Base-by-base conservation (phyloP, 805 yeast genomes). In the Metschnikowia gelsemii region DNA sequence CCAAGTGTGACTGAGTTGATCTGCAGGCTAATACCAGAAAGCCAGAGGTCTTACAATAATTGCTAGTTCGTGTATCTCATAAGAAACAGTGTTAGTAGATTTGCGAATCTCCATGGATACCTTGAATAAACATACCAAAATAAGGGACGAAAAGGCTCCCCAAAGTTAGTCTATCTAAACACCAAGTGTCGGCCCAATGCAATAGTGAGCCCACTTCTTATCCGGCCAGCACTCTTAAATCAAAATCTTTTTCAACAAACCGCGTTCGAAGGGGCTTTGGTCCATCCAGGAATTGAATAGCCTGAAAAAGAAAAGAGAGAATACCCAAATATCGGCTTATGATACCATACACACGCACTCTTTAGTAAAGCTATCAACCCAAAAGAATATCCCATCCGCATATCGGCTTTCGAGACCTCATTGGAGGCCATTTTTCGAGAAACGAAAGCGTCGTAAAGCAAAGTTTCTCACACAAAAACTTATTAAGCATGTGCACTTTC, bases 371-470 rank as follows among this genome's bases (percentile, higher is more conserved):
- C 45, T 38, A n/a, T 29, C n/a, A 30, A 35, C 25, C 31, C 38
- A 40, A 14, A 34, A 30, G 37, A 48, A 8, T 35, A 26, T 22
- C 38, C 45, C 28, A 45, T 33, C 44, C 42, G 49, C 48, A 43
- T 31, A 30, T 47, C 46, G 32, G 47, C 52, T 44, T 49, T 51
- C 49, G 55, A 40, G 45, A 31, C 38, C 32, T 29, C 28, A 12
- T 12, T 25, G 25, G 11, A 35, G 29, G 22, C 28, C 39, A 13
- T 20, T 49, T 46, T 32, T 14, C 28, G 17, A 23, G 39, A 43
- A 46, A 49, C 48, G 44, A 51, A 46, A 45, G 44, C 47, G 24
- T 46, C 45, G 35, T 26, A 40, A 49, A 51, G 47, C 51, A 49
- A 51, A 48, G 18, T 12, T 17, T 4, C 21, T 14, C 32, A 13